A percentile compares a stretch with the other conserved stretches of the same genome.
These are phyloP conservation scores for Pseudocercospora fuligena DNA, from an alignment of 2,329 filamentous ascomycete species.

Conservation along the genomic window DNA sequence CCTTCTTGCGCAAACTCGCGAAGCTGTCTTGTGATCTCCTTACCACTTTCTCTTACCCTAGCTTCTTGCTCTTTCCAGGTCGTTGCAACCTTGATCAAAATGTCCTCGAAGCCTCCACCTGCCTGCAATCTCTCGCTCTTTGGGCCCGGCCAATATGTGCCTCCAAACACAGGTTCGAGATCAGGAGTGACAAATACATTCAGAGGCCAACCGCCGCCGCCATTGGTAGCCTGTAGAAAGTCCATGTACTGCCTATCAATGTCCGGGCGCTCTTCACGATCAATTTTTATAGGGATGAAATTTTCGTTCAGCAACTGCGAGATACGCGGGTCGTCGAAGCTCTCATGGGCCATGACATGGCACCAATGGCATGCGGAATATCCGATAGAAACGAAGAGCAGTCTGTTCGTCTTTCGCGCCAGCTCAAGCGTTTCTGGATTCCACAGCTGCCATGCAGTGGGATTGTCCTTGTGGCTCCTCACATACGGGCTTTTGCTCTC, in stretches of 20 bases:
- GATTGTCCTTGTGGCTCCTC: constrained; percentile 75
- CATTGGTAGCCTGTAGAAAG: constrained; percentile 92
- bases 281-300: constrained; percentile 91
- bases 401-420: constrained; percentile 79
- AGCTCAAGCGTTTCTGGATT: constrained; percentile 75
- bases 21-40: constrained; percentile 79
- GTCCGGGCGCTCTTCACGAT: constrained; percentile 91
- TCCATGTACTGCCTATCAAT: constrained; percentile 98
- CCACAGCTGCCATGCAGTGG: constrained; percentile 91
- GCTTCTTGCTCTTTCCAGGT: constrained; percentile 83
- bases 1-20: constrained; percentile 89
- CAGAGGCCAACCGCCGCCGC: constrained; percentile 88
- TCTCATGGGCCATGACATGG: constrained; percentile 91
- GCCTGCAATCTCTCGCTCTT: constrained; percentile 58
- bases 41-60: constrained; percentile 81
- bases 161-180: constrained; percentile 91
- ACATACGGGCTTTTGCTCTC: constrained; percentile 72
- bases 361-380: constrained; percentile 91
- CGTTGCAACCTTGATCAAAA: constrained; percentile 75
- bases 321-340: constrained; percentile 81
- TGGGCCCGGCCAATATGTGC: constrained; percentile 92
- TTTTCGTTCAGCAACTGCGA: constrained; percentile 80
- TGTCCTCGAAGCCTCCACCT: constrained; percentile 78
- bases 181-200: constrained; percentile 97
- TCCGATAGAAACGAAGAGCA: constrained; percentile 92